Evolutionary conservation across 352 stramenopile genomes (phyloP).

Genomic region (Phytophthora rubi): DNA sequence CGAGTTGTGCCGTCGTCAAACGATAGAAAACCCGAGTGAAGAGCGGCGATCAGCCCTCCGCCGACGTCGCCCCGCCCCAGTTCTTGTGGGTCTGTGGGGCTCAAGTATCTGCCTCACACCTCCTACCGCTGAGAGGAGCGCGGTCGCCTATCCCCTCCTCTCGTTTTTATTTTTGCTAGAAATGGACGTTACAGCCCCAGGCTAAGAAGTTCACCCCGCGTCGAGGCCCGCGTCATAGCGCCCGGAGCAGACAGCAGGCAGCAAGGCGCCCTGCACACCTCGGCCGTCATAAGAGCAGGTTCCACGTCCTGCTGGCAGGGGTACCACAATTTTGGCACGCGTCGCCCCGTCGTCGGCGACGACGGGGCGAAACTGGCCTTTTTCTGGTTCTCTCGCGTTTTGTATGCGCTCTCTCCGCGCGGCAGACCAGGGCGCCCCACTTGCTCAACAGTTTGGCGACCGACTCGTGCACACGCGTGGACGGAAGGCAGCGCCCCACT

Average conservation of each 20-base stretch:
- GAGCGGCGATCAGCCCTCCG: neutral
- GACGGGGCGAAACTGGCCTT: conserved; percentile 18
- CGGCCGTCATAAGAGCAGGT: neutral
- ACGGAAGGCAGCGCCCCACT: conserved; percentile 32
- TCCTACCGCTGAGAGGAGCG: neutral
- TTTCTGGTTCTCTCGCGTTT: conserved; percentile 31
- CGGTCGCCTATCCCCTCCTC: too few species aligned
- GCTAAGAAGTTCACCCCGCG: neutral
- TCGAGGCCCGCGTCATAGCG: neutral
- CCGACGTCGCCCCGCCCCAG: conserved; percentile 7
- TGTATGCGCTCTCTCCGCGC: conserved; percentile 30
- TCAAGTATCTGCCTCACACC: neutral
- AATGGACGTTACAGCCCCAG: neutral
- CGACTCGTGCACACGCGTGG: conserved; percentile 39
- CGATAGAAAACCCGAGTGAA: conserved; percentile 6
- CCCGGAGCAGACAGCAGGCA: neutral
- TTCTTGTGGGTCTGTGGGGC: conserved; percentile 16
- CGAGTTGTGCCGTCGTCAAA: conserved; percentile 22
- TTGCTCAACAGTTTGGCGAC: conserved; percentile 39
- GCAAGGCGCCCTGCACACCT: neutral
- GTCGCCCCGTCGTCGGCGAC: neutral
- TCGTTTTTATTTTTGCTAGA: neutral
- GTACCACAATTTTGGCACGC: neutral
- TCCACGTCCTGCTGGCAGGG: neutral
- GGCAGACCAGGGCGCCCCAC: conserved; percentile 23